Evolutionary conservation across 805 yeast species (phyloP).

Genomic region (Candida endomychidarum): DNA sequence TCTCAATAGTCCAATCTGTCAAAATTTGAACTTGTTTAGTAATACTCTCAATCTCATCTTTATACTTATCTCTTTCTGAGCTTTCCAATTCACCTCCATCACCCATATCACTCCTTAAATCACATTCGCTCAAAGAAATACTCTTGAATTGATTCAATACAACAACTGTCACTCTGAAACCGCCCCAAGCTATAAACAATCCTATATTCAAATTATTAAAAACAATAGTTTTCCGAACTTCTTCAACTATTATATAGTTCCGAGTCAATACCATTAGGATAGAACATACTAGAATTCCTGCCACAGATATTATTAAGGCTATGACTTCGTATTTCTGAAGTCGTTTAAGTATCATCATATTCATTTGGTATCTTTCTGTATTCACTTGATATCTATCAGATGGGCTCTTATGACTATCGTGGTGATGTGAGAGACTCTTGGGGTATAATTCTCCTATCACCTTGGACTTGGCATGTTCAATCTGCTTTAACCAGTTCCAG

Average conservation of each 20-base stretch:
- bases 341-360: conserved; percentile 1
- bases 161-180: conserved; percentile 23
- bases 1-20: background rate
- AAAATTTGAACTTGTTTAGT: background rate
- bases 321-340: conserved; percentile 10
- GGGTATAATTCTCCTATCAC: conserved; percentile 9
- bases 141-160: background rate
- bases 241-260: conserved; percentile 25
- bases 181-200: conserved; percentile 30
- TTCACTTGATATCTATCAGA: too few species aligned
- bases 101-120: too few species aligned
- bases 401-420: too few species aligned
- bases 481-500: conserved; percentile 37
- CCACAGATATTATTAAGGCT: conserved; percentile 26
- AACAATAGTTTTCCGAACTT: conserved; percentile 23
- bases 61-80: conserved; percentile 1
- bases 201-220: conserved; percentile 38
- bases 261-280: conserved; percentile 29
- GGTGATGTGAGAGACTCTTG: background rate
- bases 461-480: conserved; percentile 18
- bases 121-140: background rate
- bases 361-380: too few species aligned
- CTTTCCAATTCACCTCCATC: too few species aligned
- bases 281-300: conserved; percentile 27
- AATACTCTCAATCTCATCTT: conserved; percentile 1